phyloP scores from a whole-genome alignment of 306 rosid species.

The Sophora flavescens region DNA sequence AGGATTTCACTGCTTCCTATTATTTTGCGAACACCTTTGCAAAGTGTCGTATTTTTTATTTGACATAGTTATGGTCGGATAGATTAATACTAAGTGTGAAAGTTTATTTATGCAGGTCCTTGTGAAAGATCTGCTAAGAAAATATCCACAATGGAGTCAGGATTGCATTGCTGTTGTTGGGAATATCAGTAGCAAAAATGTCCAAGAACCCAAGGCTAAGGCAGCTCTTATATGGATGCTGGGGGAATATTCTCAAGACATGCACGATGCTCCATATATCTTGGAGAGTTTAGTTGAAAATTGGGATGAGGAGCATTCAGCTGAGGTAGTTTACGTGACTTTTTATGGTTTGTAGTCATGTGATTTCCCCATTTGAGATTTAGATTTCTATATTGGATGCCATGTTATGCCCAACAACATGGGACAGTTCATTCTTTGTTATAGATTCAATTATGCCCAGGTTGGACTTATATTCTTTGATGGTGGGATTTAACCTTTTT shows the following conservation, averaged over 20 bases:
- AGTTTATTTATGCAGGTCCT: conserved; percentile 76
- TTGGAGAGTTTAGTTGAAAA: conserved; percentile 87
- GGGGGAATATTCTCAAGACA: conserved; percentile 98
- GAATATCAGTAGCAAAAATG: conserved; percentile 94
- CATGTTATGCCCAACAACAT: background rate
- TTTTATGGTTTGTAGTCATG: conserved; percentile 26
- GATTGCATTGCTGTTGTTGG: conserved; percentile 99
- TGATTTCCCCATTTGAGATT: conserved; percentile 23
- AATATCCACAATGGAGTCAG: conserved; percentile 99
- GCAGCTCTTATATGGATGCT: conserved; percentile 99
- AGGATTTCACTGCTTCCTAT: conserved; percentile 29
- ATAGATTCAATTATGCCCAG: conserved; percentile 7
- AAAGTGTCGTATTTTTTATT: conserved; percentile 24
- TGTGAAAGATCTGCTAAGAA: conserved; percentile 94
- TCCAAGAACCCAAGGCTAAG: conserved; percentile 98
- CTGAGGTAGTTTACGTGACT: conserved; percentile 68
- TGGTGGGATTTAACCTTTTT: conserved; percentile 7
- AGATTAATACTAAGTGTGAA: conserved; percentile 45
- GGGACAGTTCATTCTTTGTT: conserved; percentile 17
- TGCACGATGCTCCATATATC: conserved; percentile 95
- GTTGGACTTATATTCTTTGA: conserved; percentile 21
- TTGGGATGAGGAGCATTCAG: conserved; percentile 97
- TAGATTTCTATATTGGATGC: conserved; percentile 7
- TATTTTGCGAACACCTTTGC: conserved; percentile 31
- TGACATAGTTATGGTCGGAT: conserved; percentile 28